Percentiles rank a stretch among this genome's conserved stretches.
These are phyloP conservation scores for Rhodotorula babjevae DNA, from an alignment of 768 basidiomycete species.

Conservation along the genomic window DNA sequence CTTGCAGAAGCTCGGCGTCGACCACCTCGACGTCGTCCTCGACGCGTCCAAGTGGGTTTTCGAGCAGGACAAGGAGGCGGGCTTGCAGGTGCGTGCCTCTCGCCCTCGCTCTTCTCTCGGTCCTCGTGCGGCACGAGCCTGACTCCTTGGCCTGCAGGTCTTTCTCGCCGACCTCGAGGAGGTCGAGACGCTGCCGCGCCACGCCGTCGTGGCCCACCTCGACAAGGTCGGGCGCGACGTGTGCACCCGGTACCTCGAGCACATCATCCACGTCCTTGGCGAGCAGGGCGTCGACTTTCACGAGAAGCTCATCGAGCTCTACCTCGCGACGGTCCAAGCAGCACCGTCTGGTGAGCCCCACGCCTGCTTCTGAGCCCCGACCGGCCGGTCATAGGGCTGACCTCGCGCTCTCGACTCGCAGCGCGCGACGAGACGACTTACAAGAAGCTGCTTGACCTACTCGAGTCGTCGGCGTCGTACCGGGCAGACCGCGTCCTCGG, in stretches of 20 bases:
- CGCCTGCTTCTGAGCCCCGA: background rate
- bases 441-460: constrained; percentile 68
- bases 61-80: constrained; percentile 64
- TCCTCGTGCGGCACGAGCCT: too few relatives aligned
- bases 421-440: constrained; percentile 57
- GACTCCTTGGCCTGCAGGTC: constrained; percentile 56
- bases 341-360: background rate
- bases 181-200: constrained; percentile 71
- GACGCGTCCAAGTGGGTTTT: constrained; percentile 80
- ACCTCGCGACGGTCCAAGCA: constrained; percentile 61
- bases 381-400: background rate
- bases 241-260: constrained; percentile 77
- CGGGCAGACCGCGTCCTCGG: constrained; percentile 74
- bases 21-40: constrained; percentile 75
- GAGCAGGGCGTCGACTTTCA: constrained; percentile 70
- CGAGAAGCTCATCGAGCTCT: constrained; percentile 82
- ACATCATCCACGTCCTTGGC: constrained; percentile 66
- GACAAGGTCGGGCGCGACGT: constrained; percentile 58
- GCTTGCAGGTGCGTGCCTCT: constrained; percentile 58
- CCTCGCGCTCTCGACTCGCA: constrained; percentile 40
- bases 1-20: constrained; percentile 80
- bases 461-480: constrained; percentile 66
- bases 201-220: constrained; percentile 70
- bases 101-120: background rate
- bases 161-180: constrained; percentile 82